Base-by-base conservation (phyloP, 2,329 filamentous ascomycete species). In the Verticillium albo-atrum region DNA sequence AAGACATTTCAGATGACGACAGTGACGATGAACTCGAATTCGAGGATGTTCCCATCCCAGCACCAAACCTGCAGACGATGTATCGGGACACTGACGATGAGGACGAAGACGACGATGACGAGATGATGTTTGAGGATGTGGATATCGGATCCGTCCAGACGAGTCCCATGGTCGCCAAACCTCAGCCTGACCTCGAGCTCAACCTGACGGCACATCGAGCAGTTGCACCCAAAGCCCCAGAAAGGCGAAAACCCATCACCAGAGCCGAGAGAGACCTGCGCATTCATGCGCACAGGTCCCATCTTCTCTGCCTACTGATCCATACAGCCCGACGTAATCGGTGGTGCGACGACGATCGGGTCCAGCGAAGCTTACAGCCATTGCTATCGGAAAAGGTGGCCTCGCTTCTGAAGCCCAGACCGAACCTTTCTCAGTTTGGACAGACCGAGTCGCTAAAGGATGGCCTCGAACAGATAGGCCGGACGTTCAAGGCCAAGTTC, bases 271-370 rank as follows among this genome's bases (percentile, higher is more conserved):
- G 77, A 62, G 74, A 75, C 51, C 75, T 71, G 15, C 85, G 93
- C 23, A 71, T 95, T 30, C 83, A 91, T 56, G 81, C 92, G n/a
- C 95, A 99, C 73, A 96, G 94, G 73, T 79, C 87, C 62, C 93
- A 99, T 74, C 65, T 98, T 0, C 76, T 97, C 15, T 96, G 91
- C 70, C 80, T 99, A 2, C 74, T 99, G 17, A 85, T 87, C 10
- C 91, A 98, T 72, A 82, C 88, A 17, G 83, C 90, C 64, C 79
- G 86, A 60, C 86, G 93, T 58, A 99, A 98, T 69, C 79, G 84
- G 58, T 97, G 94, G 92, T 97, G 93, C 75, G 96, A 96, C 68
- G 89, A 94, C 69, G 67, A 77, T 15, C 75, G 82, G 59, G 84
- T 90, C 9, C 91, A 96, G 69, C 81, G 78, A 47, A 75, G 74